Conservation (phyloP, 108 stramenopile genomes). For the Aureococcus anophagefferens region DNA sequence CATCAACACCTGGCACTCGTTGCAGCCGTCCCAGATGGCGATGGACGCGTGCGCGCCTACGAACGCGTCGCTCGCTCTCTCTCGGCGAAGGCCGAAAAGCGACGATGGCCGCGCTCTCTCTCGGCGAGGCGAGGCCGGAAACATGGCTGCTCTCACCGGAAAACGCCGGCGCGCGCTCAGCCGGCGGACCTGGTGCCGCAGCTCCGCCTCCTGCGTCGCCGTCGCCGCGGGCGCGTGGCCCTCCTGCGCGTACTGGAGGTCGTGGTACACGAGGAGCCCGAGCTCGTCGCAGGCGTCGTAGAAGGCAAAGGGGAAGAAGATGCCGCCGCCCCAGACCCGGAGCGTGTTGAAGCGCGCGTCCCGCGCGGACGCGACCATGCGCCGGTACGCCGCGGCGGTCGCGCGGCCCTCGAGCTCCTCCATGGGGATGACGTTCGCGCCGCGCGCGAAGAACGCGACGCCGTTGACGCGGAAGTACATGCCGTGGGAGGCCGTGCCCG, state of each 20-base stretch:
- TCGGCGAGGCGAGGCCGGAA: too few relatives aligned
- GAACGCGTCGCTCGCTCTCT: too few relatives aligned
- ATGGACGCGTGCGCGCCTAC: slow-evolving; percentile 5
- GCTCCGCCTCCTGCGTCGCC: neutral
- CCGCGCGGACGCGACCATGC: slow-evolving; percentile 36
- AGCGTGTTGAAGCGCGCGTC: slow-evolving; percentile 50
- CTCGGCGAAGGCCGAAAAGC: too few relatives aligned
- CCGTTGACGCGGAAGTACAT: slow-evolving; percentile 61
- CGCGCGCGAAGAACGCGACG: slow-evolving; percentile 28
- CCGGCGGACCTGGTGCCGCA: slow-evolving; percentile 11
- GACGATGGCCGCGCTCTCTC: too few relatives aligned
- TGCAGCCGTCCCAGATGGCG: slow-evolving; percentile 13
- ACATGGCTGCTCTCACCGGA: too few relatives aligned
- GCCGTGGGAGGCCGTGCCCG: slow-evolving; percentile 8
- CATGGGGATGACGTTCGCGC: slow-evolving; percentile 58
- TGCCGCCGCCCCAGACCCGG: slow-evolving; percentile 30
- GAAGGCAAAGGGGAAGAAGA: slow-evolving; percentile 10
- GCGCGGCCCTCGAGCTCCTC: slow-evolving; percentile 48
- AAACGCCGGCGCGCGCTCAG: too few relatives aligned
- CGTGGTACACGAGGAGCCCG: slow-evolving; percentile 16
- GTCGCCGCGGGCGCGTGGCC: slow-evolving; percentile 5
- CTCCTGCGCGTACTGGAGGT: slow-evolving; percentile 13
- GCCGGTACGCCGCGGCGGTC: slow-evolving; percentile 21
- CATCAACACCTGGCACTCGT: slow-evolving; percentile 6
- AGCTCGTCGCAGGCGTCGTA: slow-evolving; percentile 20